phyloP scores from a whole-genome alignment of 2,329 filamentous ascomycete genomes.

The Fusarium sp. region DNA sequence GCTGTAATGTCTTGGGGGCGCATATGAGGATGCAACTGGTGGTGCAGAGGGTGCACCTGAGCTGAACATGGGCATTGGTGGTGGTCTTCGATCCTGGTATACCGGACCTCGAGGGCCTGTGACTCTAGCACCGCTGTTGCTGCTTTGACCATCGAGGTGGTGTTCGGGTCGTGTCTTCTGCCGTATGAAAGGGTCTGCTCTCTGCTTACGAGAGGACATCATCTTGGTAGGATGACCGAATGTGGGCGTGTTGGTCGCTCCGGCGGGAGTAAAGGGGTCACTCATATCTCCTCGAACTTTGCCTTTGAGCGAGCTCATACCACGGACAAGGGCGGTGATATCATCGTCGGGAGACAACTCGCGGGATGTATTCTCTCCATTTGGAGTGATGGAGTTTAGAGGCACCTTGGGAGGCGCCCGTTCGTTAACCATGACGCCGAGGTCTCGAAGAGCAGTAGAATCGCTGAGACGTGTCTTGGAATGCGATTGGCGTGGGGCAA shows the following conservation, averaged over 20 bases:
- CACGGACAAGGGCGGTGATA: constrained; percentile 49
- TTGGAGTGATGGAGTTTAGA: constrained; percentile 53
- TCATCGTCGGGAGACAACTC: constrained; percentile 50
- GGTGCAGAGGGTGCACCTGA: constrained; percentile 48
- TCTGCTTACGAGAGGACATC: constrained; percentile 65
- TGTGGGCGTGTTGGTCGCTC: constrained; percentile 42
- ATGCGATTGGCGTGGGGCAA: constrained; percentile 12
- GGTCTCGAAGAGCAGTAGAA: constrained; percentile 30
- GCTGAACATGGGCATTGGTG: constrained; percentile 61
- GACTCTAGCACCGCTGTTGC: constrained; percentile 54
- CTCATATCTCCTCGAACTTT: constrained; percentile 30
- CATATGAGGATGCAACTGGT: constrained; percentile 17
- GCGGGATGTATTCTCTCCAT: constrained; percentile 44
- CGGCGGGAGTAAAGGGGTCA: constrained; percentile 23
- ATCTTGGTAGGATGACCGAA: constrained; percentile 58
- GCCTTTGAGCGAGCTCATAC: constrained; percentile 45
- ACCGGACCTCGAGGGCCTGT: constrained; percentile 61
- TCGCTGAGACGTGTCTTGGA: constrained; percentile 15
- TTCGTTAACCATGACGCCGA: constrained; percentile 60
- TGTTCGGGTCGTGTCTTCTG: constrained; percentile 68
- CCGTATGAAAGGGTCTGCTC: constrained; percentile 66
- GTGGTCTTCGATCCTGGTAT: constrained; percentile 60
- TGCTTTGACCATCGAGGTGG: constrained; percentile 58
- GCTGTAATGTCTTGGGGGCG: constrained; percentile 40
- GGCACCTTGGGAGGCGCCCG: constrained; percentile 59